Evolutionary conservation across 441 rosid species (phyloP), one percentile per base, ranked within the genome.

Genomic region (Biscutella auriculata): DNA sequence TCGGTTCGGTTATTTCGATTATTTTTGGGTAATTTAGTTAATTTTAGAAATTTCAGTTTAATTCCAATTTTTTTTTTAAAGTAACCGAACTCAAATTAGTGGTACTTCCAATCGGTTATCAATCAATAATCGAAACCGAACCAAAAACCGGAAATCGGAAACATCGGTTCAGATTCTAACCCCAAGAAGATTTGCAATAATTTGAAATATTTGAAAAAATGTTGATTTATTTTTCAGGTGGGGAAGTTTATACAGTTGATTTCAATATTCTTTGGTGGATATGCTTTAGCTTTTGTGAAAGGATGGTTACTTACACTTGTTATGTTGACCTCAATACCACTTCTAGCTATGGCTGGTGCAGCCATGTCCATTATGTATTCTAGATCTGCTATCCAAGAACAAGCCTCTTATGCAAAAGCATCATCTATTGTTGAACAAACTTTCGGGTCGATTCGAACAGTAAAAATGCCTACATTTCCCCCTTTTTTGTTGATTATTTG

Each of bases 301-400:
- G 88, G 88, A 58, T 80, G 85, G 85, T 66, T 80, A 15, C 76
- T 82, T 3, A 63, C 88, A 33, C 62, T 82, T 35, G 71, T 78
- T 29, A 73, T 82, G 82, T 55, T 78, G 57, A 63, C 81, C n/a
- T 69, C 73, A 23, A 73, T 82, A 40, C 83, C 88, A 15, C 79
- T 69, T 46, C 66, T 80, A 4, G 79, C 76, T 21, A 10, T 69
- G 43, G 72, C 80, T 32, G 83, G 85, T 68, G 83, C 77, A 29
- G 43, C 65, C 53, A 62, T 65, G 67, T 46, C 71, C 14, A 46
- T 55, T 11, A 21, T 75, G 4, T 64, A 73, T 14, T 60, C 73
- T 29, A 73, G 62, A 62, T 53, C 74, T 42, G 67, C 80, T 30
- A 66, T 75, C 1, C 65, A 42, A 0, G 77, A 78, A 55, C 83